Base-by-base conservation (phyloP, 2,329 filamentous ascomycete species). In the Penicillium sp. region DNA sequence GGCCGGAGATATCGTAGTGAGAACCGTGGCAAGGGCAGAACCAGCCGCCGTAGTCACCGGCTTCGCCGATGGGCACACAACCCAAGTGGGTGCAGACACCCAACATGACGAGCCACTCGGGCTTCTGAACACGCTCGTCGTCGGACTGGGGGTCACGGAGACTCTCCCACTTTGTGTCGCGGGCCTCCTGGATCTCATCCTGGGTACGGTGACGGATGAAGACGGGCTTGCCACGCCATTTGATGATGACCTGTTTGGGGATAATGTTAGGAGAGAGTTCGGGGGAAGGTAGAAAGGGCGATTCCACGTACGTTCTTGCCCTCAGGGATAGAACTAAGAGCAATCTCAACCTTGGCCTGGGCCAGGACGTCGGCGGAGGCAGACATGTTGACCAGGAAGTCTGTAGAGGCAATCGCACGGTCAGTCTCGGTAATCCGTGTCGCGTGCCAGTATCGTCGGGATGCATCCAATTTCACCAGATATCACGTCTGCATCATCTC, bases 21-120 rank as follows among this genome's bases (percentile, higher is more conserved):
- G 92, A 96, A 77, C 94, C 94, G 85, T 99, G 94, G 89, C 94
- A 99, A 63, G 94, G 94, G 83, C 94, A 99, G 88, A 99, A 99
- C 94, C 94, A 99, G 73, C 94, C 94, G 74, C 94, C 94, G 71
- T 82, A 99, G 79, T 99, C 95, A 76, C 94, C 94, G 62, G 94
- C 90, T 82, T 99, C 94, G 71, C 95, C 94, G 70, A 99, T 99
- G 73, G 94, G 94, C 66, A 99, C 94, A 85, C 94, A 99, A 79
- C 94, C 94, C 73, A 99, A 82, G 79, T 99, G 94, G 71, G 94
- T 99, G 88, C 94, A 99, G 78, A 99, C 93, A 79, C 91, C 93
- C 81, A 99, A 74, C 94, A 99, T 99, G 78, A 99, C 84, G 66
- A 99, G 85, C 94, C 94, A 99, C 79, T 99, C 93, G 61, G 94